Evolutionary conservation across 1,139 yeast species (phyloP).

Genomic region (Nakaseomyces sp.): DNA sequence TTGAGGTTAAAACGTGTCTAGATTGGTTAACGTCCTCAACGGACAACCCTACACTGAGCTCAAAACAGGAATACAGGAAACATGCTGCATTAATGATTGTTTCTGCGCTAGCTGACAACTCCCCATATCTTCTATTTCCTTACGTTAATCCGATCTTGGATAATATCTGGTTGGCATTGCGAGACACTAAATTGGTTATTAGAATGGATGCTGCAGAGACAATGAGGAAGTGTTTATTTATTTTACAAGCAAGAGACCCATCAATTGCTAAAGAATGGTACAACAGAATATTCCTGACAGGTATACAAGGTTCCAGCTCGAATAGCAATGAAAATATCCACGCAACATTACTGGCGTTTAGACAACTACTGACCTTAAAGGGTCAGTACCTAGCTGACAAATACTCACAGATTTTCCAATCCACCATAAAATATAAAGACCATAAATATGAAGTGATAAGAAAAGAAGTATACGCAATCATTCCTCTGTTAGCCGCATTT

Average conservation of each 20-base stretch:
- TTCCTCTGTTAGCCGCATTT: constrained; percentile 76
- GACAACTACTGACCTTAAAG: constrained; percentile 64
- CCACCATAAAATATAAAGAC: constrained; percentile 64
- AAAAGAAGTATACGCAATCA: constrained; percentile 70
- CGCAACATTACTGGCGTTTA: constrained; percentile 74
- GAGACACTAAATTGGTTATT: constrained; percentile 67
- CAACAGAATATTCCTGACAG: constrained; percentile 56
- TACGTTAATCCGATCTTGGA: constrained; percentile 74
- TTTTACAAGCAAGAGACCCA: constrained; percentile 72
- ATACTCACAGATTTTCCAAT: constrained; percentile 71
- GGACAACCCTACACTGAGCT: constrained; percentile 38
- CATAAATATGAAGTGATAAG: constrained; percentile 69
- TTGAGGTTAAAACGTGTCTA: constrained; percentile 78
- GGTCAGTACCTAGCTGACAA: constrained; percentile 62
- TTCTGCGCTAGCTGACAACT: constrained; percentile 74
- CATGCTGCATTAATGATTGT: constrained; percentile 87
- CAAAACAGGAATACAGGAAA: constrained; percentile 72
- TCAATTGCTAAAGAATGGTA: constrained; percentile 68
- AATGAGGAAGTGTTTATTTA: constrained; percentile 65
- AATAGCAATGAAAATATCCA: constrained; percentile 64
- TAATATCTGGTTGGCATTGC: constrained; percentile 77
- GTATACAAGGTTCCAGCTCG: constrained; percentile 41
- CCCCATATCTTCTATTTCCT: constrained; percentile 75
- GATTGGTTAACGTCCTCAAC: constrained; percentile 71
- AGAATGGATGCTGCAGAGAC: constrained; percentile 81